phyloP scores from a whole-genome alignment of 306 rosid species.

The Cicer bijugum region DNA sequence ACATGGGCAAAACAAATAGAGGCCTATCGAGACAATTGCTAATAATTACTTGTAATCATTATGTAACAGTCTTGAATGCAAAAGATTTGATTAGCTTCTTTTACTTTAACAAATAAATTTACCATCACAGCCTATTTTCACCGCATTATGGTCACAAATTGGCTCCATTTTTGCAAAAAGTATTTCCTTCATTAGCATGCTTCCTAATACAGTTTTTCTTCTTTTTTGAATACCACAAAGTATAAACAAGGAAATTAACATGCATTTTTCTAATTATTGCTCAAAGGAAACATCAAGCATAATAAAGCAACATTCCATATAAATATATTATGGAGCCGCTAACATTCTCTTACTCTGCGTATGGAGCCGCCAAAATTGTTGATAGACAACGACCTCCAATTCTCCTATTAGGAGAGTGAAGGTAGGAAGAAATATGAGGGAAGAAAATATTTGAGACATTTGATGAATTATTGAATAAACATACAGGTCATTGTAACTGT shows the following conservation, averaged over 20 bases:
- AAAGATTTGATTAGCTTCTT: slow-evolving; percentile 9
- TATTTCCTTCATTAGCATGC: slow-evolving; percentile 8
- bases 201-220: background rate
- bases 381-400: background rate
- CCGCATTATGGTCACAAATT: slow-evolving; percentile 13
- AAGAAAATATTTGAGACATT: background rate
- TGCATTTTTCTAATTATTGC: background rate
- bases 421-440: background rate
- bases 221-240: background rate
- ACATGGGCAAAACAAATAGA: slow-evolving; percentile 2
- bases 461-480: background rate
- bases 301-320: background rate
- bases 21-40: background rate
- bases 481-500: background rate
- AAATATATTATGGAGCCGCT: background rate
- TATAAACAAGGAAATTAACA: slow-evolving; percentile 31
- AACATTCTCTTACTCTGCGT: background rate
- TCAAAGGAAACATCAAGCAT: slow-evolving; percentile 1
- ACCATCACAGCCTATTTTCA: slow-evolving; percentile 9
- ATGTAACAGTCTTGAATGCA: slow-evolving; percentile 24
- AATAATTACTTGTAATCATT: background rate
- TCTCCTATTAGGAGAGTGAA: background rate
- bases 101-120: background rate
- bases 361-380: background rate
- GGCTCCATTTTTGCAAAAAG: slow-evolving; percentile 6